Conservation (phyloP, 352 stramenopile genomes). For the Phytophthora brassicae region DNA sequence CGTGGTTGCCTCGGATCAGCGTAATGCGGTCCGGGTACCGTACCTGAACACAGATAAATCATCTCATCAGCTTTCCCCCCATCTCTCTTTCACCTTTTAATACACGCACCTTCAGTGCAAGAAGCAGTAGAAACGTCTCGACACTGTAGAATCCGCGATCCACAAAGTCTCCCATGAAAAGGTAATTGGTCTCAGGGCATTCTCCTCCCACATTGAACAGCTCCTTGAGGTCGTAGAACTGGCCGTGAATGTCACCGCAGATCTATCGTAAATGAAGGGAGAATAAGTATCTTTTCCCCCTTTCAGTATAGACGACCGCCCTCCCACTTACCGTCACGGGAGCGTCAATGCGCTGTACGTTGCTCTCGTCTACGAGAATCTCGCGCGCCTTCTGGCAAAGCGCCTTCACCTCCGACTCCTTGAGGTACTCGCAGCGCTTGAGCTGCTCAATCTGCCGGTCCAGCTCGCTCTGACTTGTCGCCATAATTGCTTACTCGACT, state of each 20-base stretch:
- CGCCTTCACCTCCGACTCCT: conserved; percentile 97
- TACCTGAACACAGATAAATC: conserved; percentile 46
- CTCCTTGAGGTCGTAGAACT: conserved; percentile 99
- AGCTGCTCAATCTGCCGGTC: conserved; percentile 90
- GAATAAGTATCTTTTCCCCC: conserved; percentile 12
- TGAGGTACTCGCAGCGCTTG: conserved; percentile 98
- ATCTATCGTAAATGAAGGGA: conserved; percentile 79
- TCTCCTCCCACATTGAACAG: conserved; percentile 98
- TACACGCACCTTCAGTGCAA: conserved; percentile 95
- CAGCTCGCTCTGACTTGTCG: conserved; percentile 82
- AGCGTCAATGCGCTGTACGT: conserved; percentile 98
- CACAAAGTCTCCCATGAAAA: conserved; percentile 99
- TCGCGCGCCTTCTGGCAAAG: conserved; percentile 97
- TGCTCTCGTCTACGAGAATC: conserved; percentile 99
- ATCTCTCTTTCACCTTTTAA: not conserved
- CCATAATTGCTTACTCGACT: conserved; percentile 37
- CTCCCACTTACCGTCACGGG: conserved; percentile 95
- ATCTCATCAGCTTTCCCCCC: not conserved
- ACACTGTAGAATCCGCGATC: conserved; percentile 99
- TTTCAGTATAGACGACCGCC: not conserved
- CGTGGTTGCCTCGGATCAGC: conserved; percentile 99
- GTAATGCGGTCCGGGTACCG: conserved; percentile 99
- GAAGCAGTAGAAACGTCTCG: conserved; percentile 98
- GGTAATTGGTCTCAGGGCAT: conserved; percentile 99
- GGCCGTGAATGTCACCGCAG: conserved; percentile 99